Conservation (phyloP, 129 eudicot genomes). For the Saussurea involucrata region DNA sequence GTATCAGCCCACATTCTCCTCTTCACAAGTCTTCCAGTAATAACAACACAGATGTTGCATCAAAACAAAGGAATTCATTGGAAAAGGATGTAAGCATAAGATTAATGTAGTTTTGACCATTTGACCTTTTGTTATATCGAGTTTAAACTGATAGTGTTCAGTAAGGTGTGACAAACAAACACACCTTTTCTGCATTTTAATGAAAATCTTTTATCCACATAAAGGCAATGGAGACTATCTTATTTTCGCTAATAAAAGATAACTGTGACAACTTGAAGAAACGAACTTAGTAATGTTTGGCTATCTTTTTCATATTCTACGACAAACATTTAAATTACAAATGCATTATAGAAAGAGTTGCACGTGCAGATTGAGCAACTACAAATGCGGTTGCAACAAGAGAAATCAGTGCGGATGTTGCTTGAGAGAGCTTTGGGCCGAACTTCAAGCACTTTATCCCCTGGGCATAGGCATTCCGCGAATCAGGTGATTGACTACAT, state of each 20-base stretch:
- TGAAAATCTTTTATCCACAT: neutral
- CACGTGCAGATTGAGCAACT: constrained; percentile 67
- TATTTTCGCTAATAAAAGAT: neutral
- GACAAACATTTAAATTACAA: neutral
- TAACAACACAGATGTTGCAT: constrained; percentile 31
- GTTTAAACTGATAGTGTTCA: constrained; percentile 7
- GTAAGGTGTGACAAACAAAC: constrained; percentile 1
- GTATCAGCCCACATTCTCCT: constrained; percentile 38
- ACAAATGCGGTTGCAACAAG: constrained; percentile 77
- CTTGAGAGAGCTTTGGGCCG: constrained; percentile 92
- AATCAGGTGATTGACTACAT: constrained; percentile 42
- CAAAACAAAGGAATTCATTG: constrained; percentile 60
- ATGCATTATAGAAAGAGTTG: constrained; percentile 14
- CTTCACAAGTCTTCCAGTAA: constrained; percentile 28
- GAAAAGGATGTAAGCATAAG: constrained; percentile 71
- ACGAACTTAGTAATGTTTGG: neutral
- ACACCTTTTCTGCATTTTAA: constrained; percentile 5
- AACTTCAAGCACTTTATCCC: constrained; percentile 82
- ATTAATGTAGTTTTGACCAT: constrained; percentile 8
- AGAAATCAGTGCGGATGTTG: constrained; percentile 71
- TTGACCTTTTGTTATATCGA: neutral
- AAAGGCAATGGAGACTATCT: neutral
- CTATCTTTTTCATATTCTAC: neutral
- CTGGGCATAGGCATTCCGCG: constrained; percentile 85
- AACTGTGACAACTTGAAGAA: neutral